phyloP scores from a whole-genome alignment of 192 early-diverging fungal genomes.

The Rhizophagus sp. region DNA sequence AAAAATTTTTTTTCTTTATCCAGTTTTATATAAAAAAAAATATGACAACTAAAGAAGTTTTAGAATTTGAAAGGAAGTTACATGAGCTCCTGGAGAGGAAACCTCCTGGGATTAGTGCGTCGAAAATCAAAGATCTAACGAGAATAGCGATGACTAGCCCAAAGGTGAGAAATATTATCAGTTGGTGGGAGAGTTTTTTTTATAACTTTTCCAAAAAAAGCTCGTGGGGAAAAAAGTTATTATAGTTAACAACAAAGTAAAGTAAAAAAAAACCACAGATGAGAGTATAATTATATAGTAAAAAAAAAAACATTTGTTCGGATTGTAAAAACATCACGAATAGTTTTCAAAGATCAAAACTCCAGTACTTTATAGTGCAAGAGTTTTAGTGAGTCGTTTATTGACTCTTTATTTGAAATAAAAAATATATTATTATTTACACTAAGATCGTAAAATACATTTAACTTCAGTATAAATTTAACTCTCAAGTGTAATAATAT shows the following conservation, averaged over 20 bases:
- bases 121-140: constrained; percentile 45
- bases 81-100: constrained; percentile 40
- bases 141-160: constrained; percentile 45
- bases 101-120: constrained; percentile 40
- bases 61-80: constrained; percentile 44
- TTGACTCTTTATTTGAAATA: background rate
- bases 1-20: background rate
- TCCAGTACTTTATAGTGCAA: background rate
- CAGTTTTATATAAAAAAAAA: background rate
- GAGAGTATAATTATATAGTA: background rate
- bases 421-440: background rate
- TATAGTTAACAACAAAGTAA: background rate
- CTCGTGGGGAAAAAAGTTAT: background rate
- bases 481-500: background rate
- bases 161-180: constrained; percentile 29
- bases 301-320: background rate
- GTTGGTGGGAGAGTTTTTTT: background rate
- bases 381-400: background rate
- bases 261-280: background rate
- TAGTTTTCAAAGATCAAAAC: background rate
- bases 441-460: background rate
- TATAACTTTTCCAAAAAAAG: background rate
- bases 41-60: constrained; percentile 33
- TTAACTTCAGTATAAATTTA: background rate
- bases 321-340: background rate